Base-by-base conservation (phyloP, 2,329 filamentous ascomycete species). In the Arthrinium puccinioides region DNA sequence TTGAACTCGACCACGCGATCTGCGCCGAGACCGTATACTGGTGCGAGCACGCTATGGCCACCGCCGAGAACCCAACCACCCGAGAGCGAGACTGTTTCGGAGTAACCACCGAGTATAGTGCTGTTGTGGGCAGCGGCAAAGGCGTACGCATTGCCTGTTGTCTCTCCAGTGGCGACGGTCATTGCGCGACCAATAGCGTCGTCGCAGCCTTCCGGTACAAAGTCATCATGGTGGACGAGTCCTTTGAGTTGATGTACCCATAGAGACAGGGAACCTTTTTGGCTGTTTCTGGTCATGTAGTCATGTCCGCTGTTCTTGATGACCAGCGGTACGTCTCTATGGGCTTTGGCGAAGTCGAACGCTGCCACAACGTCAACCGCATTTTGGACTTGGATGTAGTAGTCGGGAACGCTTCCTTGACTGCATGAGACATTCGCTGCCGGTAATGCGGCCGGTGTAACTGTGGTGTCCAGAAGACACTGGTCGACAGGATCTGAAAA, bases 281-380 rank as follows among this genome's bases (percentile, higher is more conserved):
- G 48, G 41, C 51, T 58, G 26, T 49, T 57, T 21, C 56, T 52
- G 7, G 49, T 51, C 41, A 57, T 48, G 35, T 52, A 60, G 28
- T 60, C 57, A 37, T 61, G 56, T 4, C 57, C 57, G 27, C 46
- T 56, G 30, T 59, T 60, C 41, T 59, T 56, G 36, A 61, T 50
- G 7, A 45, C 50, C 3, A 56, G 47, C 9, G 51, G 46, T 3
- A 52, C 37, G 30, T 20, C 31, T 18, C 31, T 18, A 21, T 51
- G 38, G 21, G 44, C 44, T 24, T 50, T 44, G 32, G 52, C 42
- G 11, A 48, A 51, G 2, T 36, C 35, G 14, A 54, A 34, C 11
- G 43, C 49, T 8, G 39, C 42, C 4, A 23, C 30, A 19, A 55
- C 36, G 16, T 54, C 51, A 4, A 26, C 35, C n/a, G 37, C 39